Conservation (phyloP, 495 filamentous ascomycete species). For the Trichoderma virens region DNA sequence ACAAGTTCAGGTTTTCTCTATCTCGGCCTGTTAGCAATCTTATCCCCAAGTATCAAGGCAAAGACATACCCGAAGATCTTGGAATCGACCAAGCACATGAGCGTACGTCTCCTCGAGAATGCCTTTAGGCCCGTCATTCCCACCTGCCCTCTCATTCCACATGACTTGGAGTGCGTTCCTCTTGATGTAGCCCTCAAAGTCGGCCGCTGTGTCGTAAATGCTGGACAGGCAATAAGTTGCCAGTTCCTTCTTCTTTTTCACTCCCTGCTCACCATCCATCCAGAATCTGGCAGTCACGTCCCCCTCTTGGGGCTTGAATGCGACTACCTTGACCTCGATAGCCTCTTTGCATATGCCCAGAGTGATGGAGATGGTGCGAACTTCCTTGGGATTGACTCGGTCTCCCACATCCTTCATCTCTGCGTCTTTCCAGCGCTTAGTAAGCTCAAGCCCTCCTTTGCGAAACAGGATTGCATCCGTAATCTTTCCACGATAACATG, state of each 20-base stretch:
- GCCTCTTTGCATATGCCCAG: conserved; percentile 25
- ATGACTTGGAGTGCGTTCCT: conserved; percentile 19
- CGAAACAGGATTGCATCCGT: conserved; percentile 30
- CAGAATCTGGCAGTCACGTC: conserved; percentile 27
- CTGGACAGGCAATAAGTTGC: conserved; percentile 30
- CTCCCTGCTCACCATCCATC: conserved; percentile 17
- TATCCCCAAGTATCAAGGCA: background rate
- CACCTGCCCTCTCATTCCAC: conserved; percentile 11
- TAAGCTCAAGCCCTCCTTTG: conserved; percentile 29
- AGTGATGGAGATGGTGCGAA: conserved; percentile 23
- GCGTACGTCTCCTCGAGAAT: conserved; percentile 17
- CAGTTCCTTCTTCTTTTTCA: conserved; percentile 16
- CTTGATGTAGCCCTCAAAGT: conserved; percentile 27
- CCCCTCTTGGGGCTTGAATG: conserved; percentile 21
- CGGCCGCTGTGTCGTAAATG: conserved; percentile 22
- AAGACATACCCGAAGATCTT: conserved; percentile 17
- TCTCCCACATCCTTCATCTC: conserved; percentile 31
- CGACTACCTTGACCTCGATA: conserved; percentile 25
- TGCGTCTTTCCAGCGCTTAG: conserved; percentile 29
- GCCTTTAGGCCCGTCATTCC: background rate
- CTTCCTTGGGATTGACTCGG: conserved; percentile 14
- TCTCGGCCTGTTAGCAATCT: background rate
- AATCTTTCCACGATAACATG: conserved; percentile 33
- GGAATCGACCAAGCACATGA: conserved; percentile 18
- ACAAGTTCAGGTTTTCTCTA: background rate